Evolutionary conservation across 805 yeast genomes (phyloP), one percentile per base, ranked within the genome.

Genomic region (Candida rishiriensis): DNA sequence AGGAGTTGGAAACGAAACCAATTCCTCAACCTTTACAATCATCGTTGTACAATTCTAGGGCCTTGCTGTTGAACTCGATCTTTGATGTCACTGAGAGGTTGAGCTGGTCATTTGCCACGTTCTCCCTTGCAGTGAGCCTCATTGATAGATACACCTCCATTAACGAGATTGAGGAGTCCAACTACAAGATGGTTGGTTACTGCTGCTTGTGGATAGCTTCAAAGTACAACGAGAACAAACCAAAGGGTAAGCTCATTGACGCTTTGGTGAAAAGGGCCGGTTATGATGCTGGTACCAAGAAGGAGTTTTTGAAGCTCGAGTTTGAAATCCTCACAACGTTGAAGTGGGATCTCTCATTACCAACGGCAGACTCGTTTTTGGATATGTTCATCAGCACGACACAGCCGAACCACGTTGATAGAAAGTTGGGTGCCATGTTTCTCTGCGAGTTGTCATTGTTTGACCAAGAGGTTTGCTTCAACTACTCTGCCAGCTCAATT

Each of bases 391-490:
- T 82, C 28, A 54, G 52, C 43, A 53, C 52, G 18, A 48, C 55
- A 32, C 57, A 57, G 41, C 63, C 62, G 42, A 66, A 65, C 49
- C 55, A 69, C 34, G 66, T 71, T 48, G 78, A 76, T 45, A 65
- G 82, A 48, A 79, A 76, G 54, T 63, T 71, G 39, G 77, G 83
- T 46, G 72, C 87, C 13, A 65, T 78, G 47, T 79, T 79, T 64
- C 60, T 84, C 37, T 81, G 88, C 55, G 89, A 84, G 57, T 65
- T 83, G 53, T 72, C 81, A 43, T 81, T 79, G 47, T 82, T 84
- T 60, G 77, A 81, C 57, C 74, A 78, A 40, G 74, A 73, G 46
- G 64, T 83, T 46, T 75, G 80, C 44, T 75, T 78, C 58, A 71
- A 71, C 50, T 76, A 64, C 52, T 58, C 74, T 3, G 58, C 71